A percentile compares a stretch with the other conserved stretches of the same genome.
phyloP scores from a whole-genome alignment of 2,329 filamentous ascomycete genomes.

The Fusarium globosum region DNA sequence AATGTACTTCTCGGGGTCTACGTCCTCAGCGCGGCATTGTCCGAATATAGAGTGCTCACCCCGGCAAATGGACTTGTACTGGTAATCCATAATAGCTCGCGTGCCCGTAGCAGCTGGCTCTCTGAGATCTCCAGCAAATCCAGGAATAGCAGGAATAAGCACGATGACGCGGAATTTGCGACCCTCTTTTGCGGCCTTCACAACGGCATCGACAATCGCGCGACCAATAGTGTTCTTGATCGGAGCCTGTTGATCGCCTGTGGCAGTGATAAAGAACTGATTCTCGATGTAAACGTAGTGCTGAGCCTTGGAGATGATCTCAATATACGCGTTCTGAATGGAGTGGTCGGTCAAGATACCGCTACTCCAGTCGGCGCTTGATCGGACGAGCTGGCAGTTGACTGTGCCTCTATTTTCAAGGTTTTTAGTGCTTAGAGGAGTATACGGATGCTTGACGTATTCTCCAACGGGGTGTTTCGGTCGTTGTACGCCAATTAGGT shows the following conservation, averaged over 20 bases:
- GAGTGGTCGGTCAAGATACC: constrained; percentile 87
- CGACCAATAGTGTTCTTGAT: constrained; percentile 89
- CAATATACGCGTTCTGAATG: constrained; percentile 87
- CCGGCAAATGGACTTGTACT: constrained; percentile 94
- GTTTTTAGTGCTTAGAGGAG: constrained; percentile 74
- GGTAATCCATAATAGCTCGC: constrained; percentile 96
- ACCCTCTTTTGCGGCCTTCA: constrained; percentile 81
- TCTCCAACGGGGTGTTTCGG: constrained; percentile 90
- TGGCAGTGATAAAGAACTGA: constrained; percentile 98
- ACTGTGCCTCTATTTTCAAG: constrained; percentile 76
- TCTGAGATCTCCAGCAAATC: constrained; percentile 91
- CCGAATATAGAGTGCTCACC: constrained; percentile 92
- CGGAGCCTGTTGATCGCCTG: constrained; percentile 85
- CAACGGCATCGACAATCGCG: constrained; percentile 90
- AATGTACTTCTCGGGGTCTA: constrained; percentile 83
- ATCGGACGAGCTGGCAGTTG: constrained; percentile 86
- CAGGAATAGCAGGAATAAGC: constrained; percentile 89
- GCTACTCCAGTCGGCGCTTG: constrained; percentile 92
- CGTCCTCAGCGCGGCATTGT: constrained; percentile 75
- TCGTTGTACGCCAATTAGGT: constrained; percentile 87
- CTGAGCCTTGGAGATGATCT: constrained; percentile 86
- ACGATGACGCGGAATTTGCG: constrained; percentile 93
- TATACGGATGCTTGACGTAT: constrained; percentile 83
- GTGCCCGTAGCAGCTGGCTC: constrained; percentile 87
- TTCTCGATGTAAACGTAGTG: constrained; percentile 99